Conservation (phyloP, 2,329 filamentous ascomycete genomes). For the Exophiala sp. region DNA sequence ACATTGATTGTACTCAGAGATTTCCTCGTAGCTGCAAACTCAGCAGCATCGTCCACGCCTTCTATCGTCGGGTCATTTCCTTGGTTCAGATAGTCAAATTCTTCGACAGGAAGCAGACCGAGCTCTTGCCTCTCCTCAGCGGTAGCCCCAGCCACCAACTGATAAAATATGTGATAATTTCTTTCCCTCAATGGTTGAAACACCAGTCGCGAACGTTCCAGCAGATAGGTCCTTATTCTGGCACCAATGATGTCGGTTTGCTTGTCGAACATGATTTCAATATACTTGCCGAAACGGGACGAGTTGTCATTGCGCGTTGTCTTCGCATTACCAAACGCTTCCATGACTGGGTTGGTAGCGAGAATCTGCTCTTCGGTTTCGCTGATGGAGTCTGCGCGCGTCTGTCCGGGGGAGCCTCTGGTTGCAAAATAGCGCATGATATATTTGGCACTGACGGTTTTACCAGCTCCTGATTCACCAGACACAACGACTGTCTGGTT, state of each 20-base stretch:
- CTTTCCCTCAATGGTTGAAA: conserved; percentile 97
- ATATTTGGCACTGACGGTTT: conserved; percentile 99
- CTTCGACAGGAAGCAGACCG: conserved; percentile 73
- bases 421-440: conserved; percentile 99
- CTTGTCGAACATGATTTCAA: conserved; percentile 98
- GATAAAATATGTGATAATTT: conserved; percentile 99
- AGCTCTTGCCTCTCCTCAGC: conserved; percentile 78
- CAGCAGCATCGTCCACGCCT: conserved; percentile 90
- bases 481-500: conserved; percentile 99
- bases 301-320: conserved; percentile 99
- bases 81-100: conserved; percentile 96
- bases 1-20: conserved; percentile 89
- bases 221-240: conserved; percentile 91
- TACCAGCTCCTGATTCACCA: conserved; percentile 96
- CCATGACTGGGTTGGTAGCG: conserved; percentile 98
- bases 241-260: conserved; percentile 95
- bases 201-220: conserved; percentile 91
- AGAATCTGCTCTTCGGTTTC: conserved; percentile 98
- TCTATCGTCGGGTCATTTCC: conserved; percentile 87
- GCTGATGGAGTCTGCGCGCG: conserved; percentile 74
- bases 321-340: conserved; percentile 98
- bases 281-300: conserved; percentile 98
- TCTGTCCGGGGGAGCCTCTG: conserved; percentile 85
- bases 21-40: conserved; percentile 83
- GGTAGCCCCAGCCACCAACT: conserved; percentile 87